A percentile compares a stretch with the other conserved stretches of the same genome.
Conservation (phyloP, 2,329 filamentous ascomycete genomes). For the Rosellinia necatrix region DNA sequence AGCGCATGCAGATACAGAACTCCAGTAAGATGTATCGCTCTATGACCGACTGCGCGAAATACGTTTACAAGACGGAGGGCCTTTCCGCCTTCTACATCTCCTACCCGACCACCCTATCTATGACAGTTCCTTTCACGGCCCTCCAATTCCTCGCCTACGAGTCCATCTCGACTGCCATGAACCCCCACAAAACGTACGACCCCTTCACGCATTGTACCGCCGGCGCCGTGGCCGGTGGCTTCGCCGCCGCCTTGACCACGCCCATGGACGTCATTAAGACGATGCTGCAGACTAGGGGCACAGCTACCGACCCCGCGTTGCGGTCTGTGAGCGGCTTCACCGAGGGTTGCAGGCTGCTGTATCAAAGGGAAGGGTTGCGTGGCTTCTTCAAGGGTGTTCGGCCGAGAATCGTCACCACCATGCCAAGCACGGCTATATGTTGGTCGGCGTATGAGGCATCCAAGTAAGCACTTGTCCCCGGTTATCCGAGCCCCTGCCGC, state of each 20-base stretch:
- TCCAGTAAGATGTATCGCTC: slow-evolving; percentile 86
- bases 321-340: slow-evolving; percentile 82
- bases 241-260: slow-evolving; percentile 91
- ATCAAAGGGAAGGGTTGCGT: slow-evolving; percentile 77
- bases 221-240: slow-evolving; percentile 88
- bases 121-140: slow-evolving; percentile 98
- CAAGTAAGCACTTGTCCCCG: slow-evolving; percentile 55
- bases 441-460: slow-evolving; percentile 80
- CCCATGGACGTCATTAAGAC: slow-evolving; percentile 99
- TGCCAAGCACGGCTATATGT: slow-evolving; percentile 99
- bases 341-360: slow-evolving; percentile 80
- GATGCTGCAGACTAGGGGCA: slow-evolving; percentile 89
- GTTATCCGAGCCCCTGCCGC: no score
- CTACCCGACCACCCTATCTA: slow-evolving; percentile 95
- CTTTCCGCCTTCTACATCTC: slow-evolving; percentile 95
- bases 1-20: slow-evolving; percentile 97
- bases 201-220: slow-evolving; percentile 92
- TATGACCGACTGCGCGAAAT: slow-evolving; percentile 82
- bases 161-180: slow-evolving; percentile 91
- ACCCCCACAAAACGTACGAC: slow-evolving; percentile 83
- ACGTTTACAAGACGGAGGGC: slow-evolving; percentile 87
- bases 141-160: slow-evolving; percentile 98
- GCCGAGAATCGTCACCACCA: slow-evolving; percentile 90
- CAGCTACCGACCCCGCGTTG: slow-evolving; percentile 78
- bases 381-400: slow-evolving; percentile 95